Evolutionary conservation across 768 basidiomycete genomes (phyloP).

Genomic region (Lactarius hatsudake): DNA sequence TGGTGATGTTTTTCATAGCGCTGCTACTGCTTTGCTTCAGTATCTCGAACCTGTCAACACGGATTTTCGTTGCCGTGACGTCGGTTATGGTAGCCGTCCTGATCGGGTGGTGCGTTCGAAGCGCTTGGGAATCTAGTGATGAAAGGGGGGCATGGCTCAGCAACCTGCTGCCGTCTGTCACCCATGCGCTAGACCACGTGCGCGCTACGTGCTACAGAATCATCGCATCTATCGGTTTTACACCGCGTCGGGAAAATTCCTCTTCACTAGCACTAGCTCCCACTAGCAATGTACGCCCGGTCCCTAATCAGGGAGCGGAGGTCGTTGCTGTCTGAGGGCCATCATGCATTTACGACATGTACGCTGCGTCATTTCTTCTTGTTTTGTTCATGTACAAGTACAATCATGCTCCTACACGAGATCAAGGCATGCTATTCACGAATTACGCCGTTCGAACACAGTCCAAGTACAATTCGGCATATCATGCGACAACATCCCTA

Average conservation of each 20-base stretch:
- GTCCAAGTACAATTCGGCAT: not conserved
- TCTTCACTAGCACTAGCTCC: not conserved
- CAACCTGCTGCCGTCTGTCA: not conserved
- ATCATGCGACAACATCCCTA: not conserved
- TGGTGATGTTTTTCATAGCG: conserved; percentile 18
- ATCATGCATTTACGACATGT: not conserved
- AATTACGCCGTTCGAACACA: not conserved
- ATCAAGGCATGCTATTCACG: not conserved
- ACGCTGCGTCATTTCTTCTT: not conserved
- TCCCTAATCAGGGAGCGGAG: not conserved
- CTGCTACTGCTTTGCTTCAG: conserved; percentile 19
- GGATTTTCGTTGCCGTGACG: not conserved
- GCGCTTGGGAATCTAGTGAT: not conserved
- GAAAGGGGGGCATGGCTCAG: not conserved
- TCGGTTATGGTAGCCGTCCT: not conserved
- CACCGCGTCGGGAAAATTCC: not conserved
- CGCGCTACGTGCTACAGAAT: not conserved
- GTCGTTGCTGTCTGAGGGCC: not conserved
- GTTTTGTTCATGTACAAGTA: not conserved
- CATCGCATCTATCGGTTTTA: not conserved
- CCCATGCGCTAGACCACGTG: not conserved
- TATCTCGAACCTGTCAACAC: conserved; percentile 11
- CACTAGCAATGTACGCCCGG: not conserved
- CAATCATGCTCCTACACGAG: not conserved
- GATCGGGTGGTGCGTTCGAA: conserved; percentile 7